phyloP scores from a whole-genome alignment of 805 yeast species.

The Pichia manshurica region DNA sequence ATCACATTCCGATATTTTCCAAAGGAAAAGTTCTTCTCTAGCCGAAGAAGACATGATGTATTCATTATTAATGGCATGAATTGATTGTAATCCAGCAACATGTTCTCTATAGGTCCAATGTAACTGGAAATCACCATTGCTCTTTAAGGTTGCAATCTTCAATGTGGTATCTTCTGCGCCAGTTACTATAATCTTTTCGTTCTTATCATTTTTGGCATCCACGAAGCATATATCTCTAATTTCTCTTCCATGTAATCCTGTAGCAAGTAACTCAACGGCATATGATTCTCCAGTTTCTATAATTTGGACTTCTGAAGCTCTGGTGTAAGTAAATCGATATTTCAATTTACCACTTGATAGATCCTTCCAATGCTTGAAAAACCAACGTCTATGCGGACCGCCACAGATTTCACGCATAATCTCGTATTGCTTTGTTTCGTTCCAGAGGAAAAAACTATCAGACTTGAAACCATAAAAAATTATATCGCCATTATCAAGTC shows the following conservation, averaged over 20 bases:
- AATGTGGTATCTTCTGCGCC: slow-evolving; percentile 90
- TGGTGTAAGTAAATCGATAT: slow-evolving; percentile 52
- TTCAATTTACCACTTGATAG: slow-evolving; percentile 19
- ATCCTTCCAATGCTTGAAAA: slow-evolving; percentile 30
- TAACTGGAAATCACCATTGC: slow-evolving; percentile 40
- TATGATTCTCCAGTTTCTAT: slow-evolving; percentile 27
- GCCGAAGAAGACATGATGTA: slow-evolving; percentile 61
- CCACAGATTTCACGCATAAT: slow-evolving; percentile 73
- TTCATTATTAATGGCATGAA: slow-evolving; percentile 52
- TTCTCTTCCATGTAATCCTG: slow-evolving; percentile 90
- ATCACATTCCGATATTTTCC: slow-evolving; percentile 45
- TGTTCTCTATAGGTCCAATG: slow-evolving; percentile 70
- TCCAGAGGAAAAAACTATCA: slow-evolving; percentile 71
- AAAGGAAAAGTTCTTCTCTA: slow-evolving; percentile 79
- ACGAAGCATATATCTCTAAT: slow-evolving; percentile 67
- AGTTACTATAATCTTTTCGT: slow-evolving; percentile 47
- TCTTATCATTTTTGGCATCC: slow-evolving; percentile 19
- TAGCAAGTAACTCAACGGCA: slow-evolving; percentile 32
- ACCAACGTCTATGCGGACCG: slow-evolving; percentile 88
- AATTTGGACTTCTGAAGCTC: slow-evolving; percentile 44
- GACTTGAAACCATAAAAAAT: slow-evolving; percentile 80
- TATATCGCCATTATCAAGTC: slow-evolving; percentile 37
- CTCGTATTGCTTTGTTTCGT: slow-evolving; percentile 72
- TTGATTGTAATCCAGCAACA: slow-evolving; percentile 80
- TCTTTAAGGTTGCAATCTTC: slow-evolving; percentile 41